Base-by-base conservation (phyloP, 1,284 basidiomycete species). In the Naganishia liquefaciens region DNA sequence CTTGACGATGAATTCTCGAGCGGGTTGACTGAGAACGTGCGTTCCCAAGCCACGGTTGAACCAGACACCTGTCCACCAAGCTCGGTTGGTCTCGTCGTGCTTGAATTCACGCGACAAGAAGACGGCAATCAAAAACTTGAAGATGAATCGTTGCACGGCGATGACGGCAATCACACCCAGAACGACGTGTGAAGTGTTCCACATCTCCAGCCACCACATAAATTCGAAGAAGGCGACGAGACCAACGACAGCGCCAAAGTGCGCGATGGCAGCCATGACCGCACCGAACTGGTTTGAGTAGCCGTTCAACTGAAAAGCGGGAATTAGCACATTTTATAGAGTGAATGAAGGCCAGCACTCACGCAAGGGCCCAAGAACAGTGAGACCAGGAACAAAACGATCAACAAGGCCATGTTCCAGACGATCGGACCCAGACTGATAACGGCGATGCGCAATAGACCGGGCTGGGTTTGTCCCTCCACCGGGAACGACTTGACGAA, bases 61-160 rank as follows among this genome's bases (percentile, higher is more conserved):
- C 93, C 93, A 96, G 70, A 90, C 86, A 74, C 93, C 93, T 68
- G 92, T 94, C 93, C 93, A 97, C 93, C 93, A 97, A 10, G 93
- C 93, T 39, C 92, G 84, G 80, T 96, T 97, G 23, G 91, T 93
- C 81, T 96, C 93, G 76, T 97, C 93, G 74, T 95, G 91, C 81
- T 96, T 96, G 85, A 95, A 94, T 80, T 97, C 93, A 70, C 93
- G 88, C 39, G 91, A 90, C 47, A 97, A 82, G 85, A 94, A 91
- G 63, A 94, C 87, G 0, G 93, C 83, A 72, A 97, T 96, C 68
- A 95, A 81, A 65, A 93, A 83, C 82, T 97, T 97, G 85, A 93
- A 88, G 70, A 96, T 81, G 28, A 89, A 89, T 65, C 93, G 87
- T 77, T 97, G 92, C 62, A 96, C 90, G 64, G 86, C 84, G 68